A percentile compares a stretch with the other conserved stretches of the same genome.
phyloP scores from a whole-genome alignment of 139 green algal genomes.

The Edaphochlamys debaryana region DNA sequence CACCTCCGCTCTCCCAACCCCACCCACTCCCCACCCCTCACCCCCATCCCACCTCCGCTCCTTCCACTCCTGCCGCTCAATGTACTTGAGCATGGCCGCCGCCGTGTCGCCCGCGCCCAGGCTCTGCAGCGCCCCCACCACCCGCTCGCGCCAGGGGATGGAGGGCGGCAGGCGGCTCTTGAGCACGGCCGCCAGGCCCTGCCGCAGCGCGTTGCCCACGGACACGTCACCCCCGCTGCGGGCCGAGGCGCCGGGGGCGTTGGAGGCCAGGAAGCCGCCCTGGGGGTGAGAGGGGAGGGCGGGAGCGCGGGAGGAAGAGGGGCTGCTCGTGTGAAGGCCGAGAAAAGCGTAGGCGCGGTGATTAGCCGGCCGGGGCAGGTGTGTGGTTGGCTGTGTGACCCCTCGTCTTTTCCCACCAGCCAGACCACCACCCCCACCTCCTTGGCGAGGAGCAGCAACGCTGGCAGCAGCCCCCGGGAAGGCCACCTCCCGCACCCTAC shows the following conservation, averaged over 20 bases:
- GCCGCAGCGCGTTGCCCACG: constrained; percentile 50
- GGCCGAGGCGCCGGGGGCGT: background rate
- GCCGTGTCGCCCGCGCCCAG: constrained; percentile 61
- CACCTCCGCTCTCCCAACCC: too few relatives aligned
- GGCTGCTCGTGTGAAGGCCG: too few relatives aligned
- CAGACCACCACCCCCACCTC: too few relatives aligned
- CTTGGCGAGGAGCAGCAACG: too few relatives aligned
- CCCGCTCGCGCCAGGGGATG: constrained; percentile 44
- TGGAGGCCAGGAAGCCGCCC: constrained; percentile 41
- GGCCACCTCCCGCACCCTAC: background rate
- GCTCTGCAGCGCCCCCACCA: constrained; percentile 55
- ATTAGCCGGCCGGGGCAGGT: too few relatives aligned
- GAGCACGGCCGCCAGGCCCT: constrained; percentile 45
- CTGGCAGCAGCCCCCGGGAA: background rate
- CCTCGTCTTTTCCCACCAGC: too few relatives aligned
- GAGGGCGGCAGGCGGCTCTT: constrained; percentile 26
- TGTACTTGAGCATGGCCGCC: constrained; percentile 53
- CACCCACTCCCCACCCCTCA: too few relatives aligned
- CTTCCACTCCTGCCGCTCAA: constrained; percentile 58
- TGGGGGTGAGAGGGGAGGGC: background rate
- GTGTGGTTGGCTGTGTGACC: too few relatives aligned
- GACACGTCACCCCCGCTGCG: constrained; percentile 31
- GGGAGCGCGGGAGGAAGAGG: too few relatives aligned
- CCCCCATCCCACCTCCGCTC: constrained; percentile 16
- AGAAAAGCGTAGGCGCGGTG: too few relatives aligned